Base-by-base conservation (phyloP, 192 early-diverging fungal species). In the Backusella liffmaniae region DNA sequence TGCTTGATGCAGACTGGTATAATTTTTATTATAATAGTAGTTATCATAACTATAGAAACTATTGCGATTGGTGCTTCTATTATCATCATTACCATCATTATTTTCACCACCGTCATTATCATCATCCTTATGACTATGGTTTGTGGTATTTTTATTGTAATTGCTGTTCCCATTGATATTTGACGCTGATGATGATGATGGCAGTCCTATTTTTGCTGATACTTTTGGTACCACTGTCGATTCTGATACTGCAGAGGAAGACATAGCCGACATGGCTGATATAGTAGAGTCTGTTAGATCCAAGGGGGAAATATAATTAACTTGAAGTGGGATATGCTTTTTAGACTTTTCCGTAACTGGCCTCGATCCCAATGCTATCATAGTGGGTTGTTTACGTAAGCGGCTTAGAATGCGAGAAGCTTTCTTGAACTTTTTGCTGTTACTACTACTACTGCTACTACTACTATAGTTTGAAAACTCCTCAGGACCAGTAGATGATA, bases 371-470 rank as follows among this genome's bases (percentile, higher is more conserved):
- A 69, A 69, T 37, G 5, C 67, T 13, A 21, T 35, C 67, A 69
- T 37, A 3, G 35, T 37, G 13, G 67, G 67, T 41, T 69, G 34
- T 69, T 69, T 69, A 69, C 67, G 67, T 69, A 69, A 41, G n/a
- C 67, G 67, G 12, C 10, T 41, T 36, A 69, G 18, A 21, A 69
- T 16, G 5, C 67, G 67, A 23, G 67, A 69, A 23, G 67, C 67
- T 1, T 37, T 35, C 4, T 69, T 69, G 21, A 69, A 69, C 36
- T 69, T 35, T 21, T 69, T 35, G 18, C n/a, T 34, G n/a, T 4
- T 68, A 0, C 21, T 37, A 23, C 39, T 7, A 13, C 8, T 67
- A 36, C n/a, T 68, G 2, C 10, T 21, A 37, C 39, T 35, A 12
- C 18, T 67, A 21, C 35, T 36, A 9, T 35, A 10, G 18, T 35